Base-by-base conservation (phyloP, 2,329 filamentous ascomycete genomes). In the Pseudogymnoascus sp. region DNA sequence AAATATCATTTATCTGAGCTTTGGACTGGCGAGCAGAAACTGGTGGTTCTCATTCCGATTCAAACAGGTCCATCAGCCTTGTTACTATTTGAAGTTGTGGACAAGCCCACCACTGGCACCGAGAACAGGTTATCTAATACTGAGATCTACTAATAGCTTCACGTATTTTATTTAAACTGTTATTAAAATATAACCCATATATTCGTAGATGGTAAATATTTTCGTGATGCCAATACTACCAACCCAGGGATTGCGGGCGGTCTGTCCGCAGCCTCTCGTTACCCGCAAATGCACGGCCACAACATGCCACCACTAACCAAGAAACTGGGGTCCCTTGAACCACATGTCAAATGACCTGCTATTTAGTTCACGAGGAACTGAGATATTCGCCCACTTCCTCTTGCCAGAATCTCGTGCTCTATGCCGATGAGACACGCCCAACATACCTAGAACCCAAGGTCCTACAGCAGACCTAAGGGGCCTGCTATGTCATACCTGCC, bases 401-500 rank as follows among this genome's bases (percentile, higher is more conserved):
- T 33, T 55, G 48, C 45, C 18, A 33, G 29, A 55, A 55, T 55
- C 48, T 33, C 48, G 48, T 55, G 48, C 48, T 55, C 48, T 18
- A 33, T 55, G 48, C 29, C 29, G 27, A 55, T 55, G 48, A 55
- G 48, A 55, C 13, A 55, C 29, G 48, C 48, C 48, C n/a, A 55
- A 33, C 18, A 55, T 6, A 13, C 48, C 48, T 55, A 55, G 48
- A 55, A 55, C 29, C 48, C 48, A 55, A 55, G 48, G 48, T 55
- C 48, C 33, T 55, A 55, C 48, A 15, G 48, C 33, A 55, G 48
- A 33, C 48, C 48, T 29, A 33, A 31, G 29, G n/a, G n/a, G 29
- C 8, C 29, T 55, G 48, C 48, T 55, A 55, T 55, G 48, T 55
- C 48, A 55, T 55, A 55, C 48, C 48, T 33, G 48, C 48, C 48